Evolutionary conservation across 2,329 filamentous ascomycete species (phyloP), one percentile per base, ranked within the genome.

Genomic region (Eurotiales sp.): DNA sequence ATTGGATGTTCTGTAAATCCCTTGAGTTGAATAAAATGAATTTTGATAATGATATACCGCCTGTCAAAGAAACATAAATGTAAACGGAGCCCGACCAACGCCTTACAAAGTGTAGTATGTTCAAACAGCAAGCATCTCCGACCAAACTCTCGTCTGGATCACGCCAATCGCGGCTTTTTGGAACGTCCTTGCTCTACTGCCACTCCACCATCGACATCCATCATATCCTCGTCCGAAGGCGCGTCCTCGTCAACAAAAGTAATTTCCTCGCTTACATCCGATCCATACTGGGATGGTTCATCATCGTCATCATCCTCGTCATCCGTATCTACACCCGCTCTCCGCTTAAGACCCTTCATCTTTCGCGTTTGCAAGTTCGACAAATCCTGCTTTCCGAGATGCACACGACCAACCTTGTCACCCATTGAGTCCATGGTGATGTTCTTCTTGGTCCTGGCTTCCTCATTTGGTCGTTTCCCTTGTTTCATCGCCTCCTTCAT

Each of bases 261-360:
- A 14, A 54, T 51, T 11, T 54, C 52, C 6, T 47, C 52, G 14
- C 52, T 51, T 19, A 22, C 27, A 29, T 53, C 51, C 5, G 51
- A 53, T 17, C 32, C 51, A 22, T 53, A 45, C 15, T 47, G 41
- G 8, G 47, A 54, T 11, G 14, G 36, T 19, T 50, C 51, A 37
- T 51, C 52, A 11, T 54, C 51, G n/a, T 45, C 34, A 10, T 45
- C 43, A n/a, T 30, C 10, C 4, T 46, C 43, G 5, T 8, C 25
- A 37, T 78, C 79, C 46, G 74, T 76, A 46, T 79, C 77, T 21
- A 82, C 73, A 56, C 84, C 84, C 50, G 89, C 82, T 58, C 80
- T 84, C 59, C 93, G 81, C 82, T 97, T 99, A 60, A 99, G 72
- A 59, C 91, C 93, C 84, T 99, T 99, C 91, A 99, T 97, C 83